Conservation (phyloP, 345 rosid species). For the Viola odorata region DNA sequence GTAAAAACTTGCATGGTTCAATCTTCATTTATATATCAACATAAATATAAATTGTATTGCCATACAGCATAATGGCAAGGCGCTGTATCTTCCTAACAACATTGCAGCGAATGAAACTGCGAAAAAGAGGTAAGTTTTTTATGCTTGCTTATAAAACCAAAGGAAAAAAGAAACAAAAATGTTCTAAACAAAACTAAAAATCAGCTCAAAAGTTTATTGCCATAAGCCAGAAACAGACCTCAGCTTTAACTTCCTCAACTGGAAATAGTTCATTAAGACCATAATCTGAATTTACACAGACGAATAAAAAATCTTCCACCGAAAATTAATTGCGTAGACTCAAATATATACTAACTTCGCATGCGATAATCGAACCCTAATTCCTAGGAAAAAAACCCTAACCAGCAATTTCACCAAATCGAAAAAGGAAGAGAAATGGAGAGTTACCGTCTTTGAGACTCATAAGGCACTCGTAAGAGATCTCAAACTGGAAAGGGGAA, state of each 20-base stretch:
- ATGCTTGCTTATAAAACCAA: no score
- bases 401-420: not conserved
- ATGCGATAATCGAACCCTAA: not conserved
- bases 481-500: conserved; percentile 92
- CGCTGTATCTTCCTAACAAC: no score
- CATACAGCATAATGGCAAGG: no score
- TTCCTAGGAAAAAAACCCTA: not conserved
- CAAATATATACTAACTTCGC: not conserved
- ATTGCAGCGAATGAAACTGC: no score
- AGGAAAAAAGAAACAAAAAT: no score
- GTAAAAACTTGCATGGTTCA: no score
- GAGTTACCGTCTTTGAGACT: conserved; percentile 87
- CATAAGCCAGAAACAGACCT: no score
- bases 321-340: not conserved
- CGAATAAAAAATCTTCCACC: not conserved
- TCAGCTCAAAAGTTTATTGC: no score
- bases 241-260: not conserved
- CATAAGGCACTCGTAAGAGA: conserved; percentile 91
- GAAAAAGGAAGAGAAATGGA: not conserved
- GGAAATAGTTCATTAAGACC: not conserved
- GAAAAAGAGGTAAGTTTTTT: no score
- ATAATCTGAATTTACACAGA: not conserved
- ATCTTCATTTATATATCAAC: no score
- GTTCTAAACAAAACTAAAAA: no score
- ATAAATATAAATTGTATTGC: no score